Evolutionary conservation across 352 stramenopile genomes (phyloP), one percentile per base, ranked within the genome.

Genomic region (Pythium insidiosum): DNA sequence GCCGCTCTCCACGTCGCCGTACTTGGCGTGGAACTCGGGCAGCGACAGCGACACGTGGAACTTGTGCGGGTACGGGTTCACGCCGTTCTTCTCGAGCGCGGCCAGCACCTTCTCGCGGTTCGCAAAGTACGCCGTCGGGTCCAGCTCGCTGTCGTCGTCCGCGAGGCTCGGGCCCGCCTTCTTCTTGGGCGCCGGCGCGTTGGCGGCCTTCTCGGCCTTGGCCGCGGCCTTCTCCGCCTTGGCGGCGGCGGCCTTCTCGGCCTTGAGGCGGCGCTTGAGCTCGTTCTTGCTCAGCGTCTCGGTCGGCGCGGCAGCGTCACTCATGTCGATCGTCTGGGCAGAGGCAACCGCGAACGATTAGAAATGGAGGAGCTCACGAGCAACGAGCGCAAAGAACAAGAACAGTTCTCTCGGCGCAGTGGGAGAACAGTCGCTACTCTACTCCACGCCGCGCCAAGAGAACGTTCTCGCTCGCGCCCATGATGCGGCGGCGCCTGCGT

Each of bases 241-340:
- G 48, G 84, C 84, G 45, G 87, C 78, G 24, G 94, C 95, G 1
- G 93, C 89, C 45, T 94, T 91, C 64, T 98, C 63, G 15, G 92
- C 94, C 74, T 99, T 99, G 25, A 97, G 64, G 50, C 93, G 78
- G 66, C 97, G 97, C 79, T 99, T 99, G 38, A 98, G 73, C 36
- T 97, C 95, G 74, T 98, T 99, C 82, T 99, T 99, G 56, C 90
- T 98, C 37, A 98, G 63, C n/a, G n/a, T n/a, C n/a, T n/a, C n/a
- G n/a, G n/a, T n/a, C n/a, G n/a, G n/a, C n/a, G n/a, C n/a, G n/a
- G n/a, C n/a, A n/a, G n/a, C n/a, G n/a, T n/a, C n/a, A n/a, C n/a
- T n/a, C n/a, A n/a, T n/a, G n/a, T n/a, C n/a, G n/a, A n/a, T n/a
- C n/a, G n/a, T n/a, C n/a, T n/a, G n/a, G n/a, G n/a, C n/a, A n/a